These are phyloP conservation scores for Beauveria asiatica DNA, from an alignment of 2,329 filamentous ascomycete genomes.

Conservation along the genomic window DNA sequence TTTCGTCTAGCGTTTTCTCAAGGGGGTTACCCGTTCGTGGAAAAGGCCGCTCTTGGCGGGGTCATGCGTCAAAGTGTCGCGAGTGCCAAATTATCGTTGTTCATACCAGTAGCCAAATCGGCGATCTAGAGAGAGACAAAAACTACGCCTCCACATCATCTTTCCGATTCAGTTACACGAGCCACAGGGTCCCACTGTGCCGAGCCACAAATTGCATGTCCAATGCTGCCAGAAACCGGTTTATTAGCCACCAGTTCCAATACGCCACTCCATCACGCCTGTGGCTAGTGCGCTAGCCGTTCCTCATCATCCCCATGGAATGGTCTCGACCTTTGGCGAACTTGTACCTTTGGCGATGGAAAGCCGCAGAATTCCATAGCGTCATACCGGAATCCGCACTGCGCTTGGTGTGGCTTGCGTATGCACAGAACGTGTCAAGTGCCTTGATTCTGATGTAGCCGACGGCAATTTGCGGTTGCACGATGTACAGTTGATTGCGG, in stretches of 20 bases:
- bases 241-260: neutral
- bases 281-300: neutral
- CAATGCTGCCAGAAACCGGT: slow-evolving; percentile 1
- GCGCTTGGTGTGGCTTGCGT: neutral
- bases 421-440: neutral
- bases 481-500: neutral
- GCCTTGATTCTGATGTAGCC: neutral
- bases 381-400: neutral
- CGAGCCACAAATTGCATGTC: neutral
- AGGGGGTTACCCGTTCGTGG: neutral
- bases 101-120: neutral
- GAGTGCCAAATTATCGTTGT: neutral
- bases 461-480: neutral
- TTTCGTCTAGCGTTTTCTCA: neutral
- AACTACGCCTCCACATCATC: neutral
- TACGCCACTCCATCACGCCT: neutral
- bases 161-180: neutral
- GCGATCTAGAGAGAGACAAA: neutral
- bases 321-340: neutral
- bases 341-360: neutral
- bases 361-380: neutral
- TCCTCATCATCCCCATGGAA: neutral
- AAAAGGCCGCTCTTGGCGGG: neutral
- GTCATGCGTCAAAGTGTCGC: neutral
- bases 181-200: slow-evolving; percentile 3